Base-by-base conservation (phyloP, 2,329 filamentous ascomycete genomes). In the Neopestalotiopsis clavispora region DNA sequence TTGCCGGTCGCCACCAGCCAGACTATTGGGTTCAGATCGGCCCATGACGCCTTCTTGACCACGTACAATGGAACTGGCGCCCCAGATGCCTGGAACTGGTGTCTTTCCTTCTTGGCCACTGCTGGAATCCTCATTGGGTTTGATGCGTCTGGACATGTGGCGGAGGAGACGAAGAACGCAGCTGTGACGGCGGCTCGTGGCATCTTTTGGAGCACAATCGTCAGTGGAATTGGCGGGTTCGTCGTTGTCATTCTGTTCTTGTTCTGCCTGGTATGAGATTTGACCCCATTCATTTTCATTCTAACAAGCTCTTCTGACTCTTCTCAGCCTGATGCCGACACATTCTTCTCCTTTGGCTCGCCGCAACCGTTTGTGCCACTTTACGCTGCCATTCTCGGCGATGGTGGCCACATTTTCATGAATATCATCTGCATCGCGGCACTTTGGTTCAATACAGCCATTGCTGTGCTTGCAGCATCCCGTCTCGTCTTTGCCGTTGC, bases 401-500 rank as follows among this genome's bases (percentile, higher is more conserved):
- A 84, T 62, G 83, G 86, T 4, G 87, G 85, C 0, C 88, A 90
- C 72, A 81, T 90, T n/a, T 81, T 89, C 69, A 90, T 90, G 87
- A 88, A 87, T 71, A 76, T 89, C n/a, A 78, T 90, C 61, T 89
- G 85, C 78, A 80, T 88, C 40, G 69, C 82, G 9, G 81, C 83
- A 0, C 73, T 85, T 2, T 85, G 83, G 83, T 85, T 88, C 79
- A 90, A 90, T 75, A 89, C 87, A 1, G 87, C 87, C 0, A 87
- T 90, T 68, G 86, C 87, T 23, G 84, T 89, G 59, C 83, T 89
- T 13, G 88, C 87, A 7, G 86, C 86, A 14, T 90, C 87, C 4
- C 84, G 88, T n/a, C 81, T 90, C 1, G 87, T 90, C 71, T 90
- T 89, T 75, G 88, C 88, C 57, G 87, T 90, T 4, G 88, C 88